A percentile compares a stretch with the other conserved stretches of the same genome.
Conservation (phyloP, 129 eudicot species). For the Gnaphalium uliginosum region DNA sequence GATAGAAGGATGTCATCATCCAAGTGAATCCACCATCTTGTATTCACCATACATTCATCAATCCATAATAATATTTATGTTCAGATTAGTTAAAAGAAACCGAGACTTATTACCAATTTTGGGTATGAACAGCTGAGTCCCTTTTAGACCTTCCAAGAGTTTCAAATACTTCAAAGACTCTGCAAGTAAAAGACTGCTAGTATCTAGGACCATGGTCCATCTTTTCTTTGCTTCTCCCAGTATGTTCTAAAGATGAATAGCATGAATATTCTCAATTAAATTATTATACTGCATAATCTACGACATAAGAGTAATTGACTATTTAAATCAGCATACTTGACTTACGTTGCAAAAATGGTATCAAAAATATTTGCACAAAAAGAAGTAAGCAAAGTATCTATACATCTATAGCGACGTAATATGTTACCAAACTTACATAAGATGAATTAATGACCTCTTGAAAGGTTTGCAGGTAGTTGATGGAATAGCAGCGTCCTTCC, state of each 20-base stretch:
- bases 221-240: conserved; percentile 38
- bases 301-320: neutral
- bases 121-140: conserved; percentile 76
- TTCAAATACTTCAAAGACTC: conserved; percentile 73
- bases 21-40: conserved; percentile 78
- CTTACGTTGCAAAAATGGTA: neutral
- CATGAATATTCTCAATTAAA: neutral
- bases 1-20: conserved; percentile 55
- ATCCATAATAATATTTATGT: conserved; percentile 45
- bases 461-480: conserved; percentile 28
- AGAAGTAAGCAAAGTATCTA: too few species aligned
- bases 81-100: conserved; percentile 1
- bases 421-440: conserved; percentile 10
- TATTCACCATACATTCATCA: conserved; percentile 53
- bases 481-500: conserved; percentile 32
- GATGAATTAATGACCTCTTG: conserved; percentile 32
- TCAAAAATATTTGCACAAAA: neutral
- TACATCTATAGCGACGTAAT: neutral
- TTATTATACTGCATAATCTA: too few species aligned
- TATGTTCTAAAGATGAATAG: conserved; percentile 37
- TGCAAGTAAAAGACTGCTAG: conserved; percentile 53
- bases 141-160: conserved; percentile 74
- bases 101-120: conserved; percentile 54
- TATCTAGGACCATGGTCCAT: conserved; percentile 86
- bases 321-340: neutral